Percentiles rank a stretch among this genome's conserved stretches.
Evolutionary conservation across 441 rosid species (phyloP).

Genomic region (Codiaeum variegatum): DNA sequence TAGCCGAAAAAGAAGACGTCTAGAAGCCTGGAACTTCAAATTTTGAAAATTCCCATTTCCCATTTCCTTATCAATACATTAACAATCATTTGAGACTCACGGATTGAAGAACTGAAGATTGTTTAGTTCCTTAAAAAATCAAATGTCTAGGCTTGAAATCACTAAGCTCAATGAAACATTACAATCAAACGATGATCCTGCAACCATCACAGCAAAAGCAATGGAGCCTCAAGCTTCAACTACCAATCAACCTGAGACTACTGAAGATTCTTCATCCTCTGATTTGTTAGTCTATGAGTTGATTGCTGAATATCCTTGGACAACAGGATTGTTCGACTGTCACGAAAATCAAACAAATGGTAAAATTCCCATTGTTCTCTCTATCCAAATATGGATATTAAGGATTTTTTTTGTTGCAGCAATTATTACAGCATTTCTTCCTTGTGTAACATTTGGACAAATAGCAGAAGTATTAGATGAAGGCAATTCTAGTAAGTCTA

Average conservation of each 20-base stretch:
- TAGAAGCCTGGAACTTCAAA: background rate
- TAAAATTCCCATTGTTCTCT: background rate
- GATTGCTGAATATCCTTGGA: background rate
- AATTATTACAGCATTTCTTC: conserved; percentile 30
- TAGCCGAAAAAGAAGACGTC: background rate
- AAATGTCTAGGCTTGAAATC: background rate
- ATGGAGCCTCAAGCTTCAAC: background rate
- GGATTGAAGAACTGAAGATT: background rate
- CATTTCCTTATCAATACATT: too few relatives aligned
- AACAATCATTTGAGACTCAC: background rate
- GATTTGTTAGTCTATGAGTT: background rate
- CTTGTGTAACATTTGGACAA: conserved; percentile 51
- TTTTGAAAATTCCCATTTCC: background rate
- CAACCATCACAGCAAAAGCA: background rate
- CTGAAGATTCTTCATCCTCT: background rate
- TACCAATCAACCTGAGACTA: background rate
- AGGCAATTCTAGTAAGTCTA: conserved; percentile 22
- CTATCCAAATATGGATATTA: background rate
- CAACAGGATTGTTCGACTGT: conserved; percentile 1
- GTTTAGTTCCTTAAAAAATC: background rate
- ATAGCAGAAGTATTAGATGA: conserved; percentile 44
- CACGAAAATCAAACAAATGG: background rate
- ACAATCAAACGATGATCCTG: background rate
- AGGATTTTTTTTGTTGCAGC: background rate
- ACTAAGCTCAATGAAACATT: background rate